phyloP scores from a whole-genome alignment of 129 eudicot species.

The Tagetes patula region DNA sequence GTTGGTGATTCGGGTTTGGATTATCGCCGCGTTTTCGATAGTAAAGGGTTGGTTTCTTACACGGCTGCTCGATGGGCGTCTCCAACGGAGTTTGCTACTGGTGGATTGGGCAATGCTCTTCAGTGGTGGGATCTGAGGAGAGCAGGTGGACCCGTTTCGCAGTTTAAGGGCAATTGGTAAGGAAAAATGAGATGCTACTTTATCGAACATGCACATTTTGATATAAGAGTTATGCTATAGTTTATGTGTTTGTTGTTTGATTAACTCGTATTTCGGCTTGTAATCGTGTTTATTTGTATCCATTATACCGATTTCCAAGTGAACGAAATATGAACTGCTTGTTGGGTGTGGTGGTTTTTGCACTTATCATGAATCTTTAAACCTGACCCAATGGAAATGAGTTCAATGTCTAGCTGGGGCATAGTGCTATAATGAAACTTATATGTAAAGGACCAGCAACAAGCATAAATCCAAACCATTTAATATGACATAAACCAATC shows the following conservation, averaged over 20 bases:
- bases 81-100: conserved; percentile 74
- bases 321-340: background rate
- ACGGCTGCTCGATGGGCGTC: conserved; percentile 72
- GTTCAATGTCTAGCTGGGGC: background rate
- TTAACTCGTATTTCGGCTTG: background rate
- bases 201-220: background rate
- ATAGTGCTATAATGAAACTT: background rate
- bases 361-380: background rate
- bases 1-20: conserved; percentile 39
- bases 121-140: conserved; percentile 95
- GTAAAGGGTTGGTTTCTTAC: conserved; percentile 71
- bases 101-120: conserved; percentile 71
- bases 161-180: conserved; percentile 79
- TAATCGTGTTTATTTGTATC: background rate
- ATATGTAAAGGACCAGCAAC: background rate
- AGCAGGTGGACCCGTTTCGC: conserved; percentile 62
- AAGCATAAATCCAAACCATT: background rate
- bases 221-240: background rate
- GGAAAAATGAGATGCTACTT: background rate
- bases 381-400: background rate
- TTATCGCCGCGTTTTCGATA: conserved; percentile 52
- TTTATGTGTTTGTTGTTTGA: conserved; percentile 9
- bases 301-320: background rate
- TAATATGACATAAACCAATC: background rate
- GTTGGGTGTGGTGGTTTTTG: conserved; percentile 2